Conservation (phyloP, 2,329 filamentous ascomycete genomes). For the Nectriaceae sp. region DNA sequence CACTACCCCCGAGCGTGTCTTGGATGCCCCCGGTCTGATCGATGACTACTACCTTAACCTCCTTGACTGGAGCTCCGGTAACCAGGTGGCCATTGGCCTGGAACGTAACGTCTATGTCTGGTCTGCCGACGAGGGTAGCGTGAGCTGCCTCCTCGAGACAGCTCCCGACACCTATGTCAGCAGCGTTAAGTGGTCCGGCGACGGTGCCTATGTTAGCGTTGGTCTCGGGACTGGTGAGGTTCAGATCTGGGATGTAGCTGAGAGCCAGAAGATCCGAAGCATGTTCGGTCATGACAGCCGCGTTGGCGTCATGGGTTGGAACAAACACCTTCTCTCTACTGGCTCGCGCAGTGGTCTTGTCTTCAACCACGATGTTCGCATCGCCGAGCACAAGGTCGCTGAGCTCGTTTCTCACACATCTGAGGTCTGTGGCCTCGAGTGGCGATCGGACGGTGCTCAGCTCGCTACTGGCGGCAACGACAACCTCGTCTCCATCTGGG, state of each 20-base stretch:
- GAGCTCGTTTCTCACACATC: conserved; percentile 97
- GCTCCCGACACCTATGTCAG: conserved; percentile 91
- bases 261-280: conserved; percentile 92
- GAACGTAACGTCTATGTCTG: conserved; percentile 98
- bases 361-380: conserved; percentile 97
- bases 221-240: conserved; percentile 94
- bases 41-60: conserved; percentile 99
- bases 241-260: conserved; percentile 98
- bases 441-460: conserved; percentile 94
- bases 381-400: conserved; percentile 96
- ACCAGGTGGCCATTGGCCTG: conserved; percentile 96
- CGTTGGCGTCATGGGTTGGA: conserved; percentile 98
- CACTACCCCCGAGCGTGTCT: conserved; percentile 91
- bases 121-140: conserved; percentile 91
- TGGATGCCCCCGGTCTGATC: conserved; percentile 92
- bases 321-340: conserved; percentile 95
- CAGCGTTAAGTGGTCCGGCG: conserved; percentile 98
- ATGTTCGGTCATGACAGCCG: conserved; percentile 98
- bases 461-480: conserved; percentile 97
- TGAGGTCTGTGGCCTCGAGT: conserved; percentile 96
- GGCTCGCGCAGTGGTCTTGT: conserved; percentile 93
- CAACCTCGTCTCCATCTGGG: conserved; percentile 99
- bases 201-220: conserved; percentile 94
- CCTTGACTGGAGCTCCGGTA: conserved; percentile 95
- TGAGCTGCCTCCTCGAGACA: conserved; percentile 87